Evolutionary conservation across 2,329 filamentous ascomycete species (phyloP), one percentile per base, ranked within the genome.

Genomic region (Penicillium sp.): DNA sequence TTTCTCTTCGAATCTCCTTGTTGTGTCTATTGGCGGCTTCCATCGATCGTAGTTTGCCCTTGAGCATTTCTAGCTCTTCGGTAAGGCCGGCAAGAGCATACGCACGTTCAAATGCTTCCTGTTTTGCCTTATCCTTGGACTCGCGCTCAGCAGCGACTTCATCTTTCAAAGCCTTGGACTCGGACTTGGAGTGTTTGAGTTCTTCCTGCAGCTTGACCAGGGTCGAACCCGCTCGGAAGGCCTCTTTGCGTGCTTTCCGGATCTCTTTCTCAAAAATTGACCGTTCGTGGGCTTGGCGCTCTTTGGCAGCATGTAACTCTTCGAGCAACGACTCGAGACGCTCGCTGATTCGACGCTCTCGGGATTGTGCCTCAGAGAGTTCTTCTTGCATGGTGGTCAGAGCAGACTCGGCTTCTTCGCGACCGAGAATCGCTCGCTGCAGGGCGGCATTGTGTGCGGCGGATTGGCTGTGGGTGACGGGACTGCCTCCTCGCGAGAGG

Each of bases 201-300:
- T 82, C 79, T 61, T 87, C 85, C 68, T 87, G 84, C 8, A 81
- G 69, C 67, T 86, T 85, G 2, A 87, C 81, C 28, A 86, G 65
- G 2, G 78, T 77, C 1, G 85, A 85, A 7, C 83, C 82, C 7
- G 84, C 82, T 55, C 84, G 85, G 69, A 86, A 86, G 1, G 84
- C 84, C 67, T 87, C 85, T 70, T 87, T 87, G 19, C 83, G 78
- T 44, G 82, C 78, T 56, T 82, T 81, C 49, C 84, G 77, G 35
- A 86, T 79, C 68, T 87, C 85, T 65, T 86, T 86, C 65, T 87
- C 84, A 65, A 85, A 86, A 7, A 85, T 71, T 2, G 75, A 68
- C 64, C 81, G 74, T 65, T 82, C 80, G 58, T 82, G 78, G 13
- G 73, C 74, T 62, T 84, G 79, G 40, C 83, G 78, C 65, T 83